Conservation (phyloP, 352 stramenopile species). For the Pythium brassicae region DNA sequence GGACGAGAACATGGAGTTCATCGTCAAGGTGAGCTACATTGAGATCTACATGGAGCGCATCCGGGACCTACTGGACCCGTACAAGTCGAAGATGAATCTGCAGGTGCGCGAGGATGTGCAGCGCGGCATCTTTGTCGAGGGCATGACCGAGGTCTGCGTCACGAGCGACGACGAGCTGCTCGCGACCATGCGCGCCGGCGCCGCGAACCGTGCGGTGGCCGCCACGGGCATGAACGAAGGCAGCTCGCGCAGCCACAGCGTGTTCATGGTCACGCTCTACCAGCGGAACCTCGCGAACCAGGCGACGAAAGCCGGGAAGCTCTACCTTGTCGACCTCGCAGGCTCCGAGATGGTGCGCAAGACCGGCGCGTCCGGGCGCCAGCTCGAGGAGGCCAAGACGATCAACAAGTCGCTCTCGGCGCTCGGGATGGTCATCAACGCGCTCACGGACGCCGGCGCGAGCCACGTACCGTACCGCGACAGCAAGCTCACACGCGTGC, state of each 20-base stretch:
- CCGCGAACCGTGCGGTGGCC: conserved; percentile 79
- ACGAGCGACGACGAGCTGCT: conserved; percentile 88
- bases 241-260: conserved; percentile 86
- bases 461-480: conserved; percentile 89
- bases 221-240: conserved; percentile 94
- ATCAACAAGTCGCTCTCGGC: conserved; percentile 95
- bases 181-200: conserved; percentile 76
- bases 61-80: conserved; percentile 88
- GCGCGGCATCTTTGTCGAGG: conserved; percentile 91
- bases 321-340: conserved; percentile 93
- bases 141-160: conserved; percentile 92
- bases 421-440: conserved; percentile 94
- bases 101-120: conserved; percentile 87
- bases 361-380: conserved; percentile 84
- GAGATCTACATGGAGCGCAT: conserved; percentile 97
- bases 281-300: conserved; percentile 87
- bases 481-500: conserved; percentile 89
- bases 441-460: conserved; percentile 77
- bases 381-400: conserved; percentile 94
- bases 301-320: conserved; percentile 84
- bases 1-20: conserved; percentile 91
- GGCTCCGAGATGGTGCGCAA: conserved; percentile 94
- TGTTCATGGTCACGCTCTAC: conserved; percentile 91
- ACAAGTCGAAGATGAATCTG: conserved; percentile 90
- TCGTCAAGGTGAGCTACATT: conserved; percentile 92